Conservation (phyloP, 805 yeast genomes). For the Metahyphopichia silvanorum region DNA sequence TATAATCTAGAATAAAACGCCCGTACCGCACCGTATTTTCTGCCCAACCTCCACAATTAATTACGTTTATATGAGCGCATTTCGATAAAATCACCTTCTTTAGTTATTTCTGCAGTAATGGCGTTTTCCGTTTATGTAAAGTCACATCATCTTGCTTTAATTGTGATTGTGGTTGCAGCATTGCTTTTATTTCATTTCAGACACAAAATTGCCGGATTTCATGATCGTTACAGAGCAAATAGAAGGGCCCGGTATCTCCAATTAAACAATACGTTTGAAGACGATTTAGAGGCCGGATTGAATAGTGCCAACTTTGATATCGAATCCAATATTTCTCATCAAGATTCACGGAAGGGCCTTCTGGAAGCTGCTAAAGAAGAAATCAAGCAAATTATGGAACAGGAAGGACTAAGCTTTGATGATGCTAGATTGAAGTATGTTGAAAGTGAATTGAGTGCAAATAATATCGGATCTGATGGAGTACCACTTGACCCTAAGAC, state of each 20-base stretch:
- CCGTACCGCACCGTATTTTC: no score
- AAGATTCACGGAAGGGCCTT: constrained; percentile 62
- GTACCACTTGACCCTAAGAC: constrained; percentile 65
- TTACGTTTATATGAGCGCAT: neutral
- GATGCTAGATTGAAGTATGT: constrained; percentile 61
- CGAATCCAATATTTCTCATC: constrained; percentile 30
- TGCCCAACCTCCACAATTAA: neutral
- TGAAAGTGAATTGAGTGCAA: constrained; percentile 39
- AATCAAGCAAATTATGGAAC: constrained; percentile 54
- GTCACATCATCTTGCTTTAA: constrained; percentile 14
- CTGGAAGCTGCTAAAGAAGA: constrained; percentile 50
- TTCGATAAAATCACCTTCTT: no score
- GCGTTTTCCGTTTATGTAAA: no score
- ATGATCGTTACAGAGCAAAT: constrained; percentile 26
- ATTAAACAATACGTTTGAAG: constrained; percentile 17
- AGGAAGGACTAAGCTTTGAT: constrained; percentile 54
- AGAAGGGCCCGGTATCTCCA: constrained; percentile 13
- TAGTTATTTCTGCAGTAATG: no score
- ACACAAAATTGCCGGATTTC: constrained; percentile 21
- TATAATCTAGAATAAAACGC: constrained; percentile 5
- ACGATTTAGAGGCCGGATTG: constrained; percentile 46
- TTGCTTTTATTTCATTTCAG: constrained; percentile 31
- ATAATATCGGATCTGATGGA: constrained; percentile 64
- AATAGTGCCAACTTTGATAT: constrained; percentile 59
- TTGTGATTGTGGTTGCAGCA: constrained; percentile 11